Percentiles rank a stretch among this genome's conserved stretches.
Conservation (phyloP, 2,329 filamentous ascomycete species). For the Beauveria caledonica region DNA sequence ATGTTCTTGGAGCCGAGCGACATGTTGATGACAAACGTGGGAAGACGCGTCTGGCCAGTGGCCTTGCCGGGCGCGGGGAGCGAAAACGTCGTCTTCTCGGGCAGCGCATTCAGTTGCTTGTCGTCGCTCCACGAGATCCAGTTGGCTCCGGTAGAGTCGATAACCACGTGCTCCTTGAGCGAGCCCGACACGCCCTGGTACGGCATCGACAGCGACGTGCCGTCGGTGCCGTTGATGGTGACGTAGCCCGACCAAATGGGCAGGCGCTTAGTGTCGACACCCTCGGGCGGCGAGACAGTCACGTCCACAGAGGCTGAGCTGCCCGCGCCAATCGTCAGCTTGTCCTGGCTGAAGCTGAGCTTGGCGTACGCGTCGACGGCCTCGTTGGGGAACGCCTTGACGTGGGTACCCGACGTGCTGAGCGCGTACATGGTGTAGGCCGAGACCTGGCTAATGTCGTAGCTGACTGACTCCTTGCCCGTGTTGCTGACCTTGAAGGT, state of each 20-base stretch:
- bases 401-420: conserved; percentile 23
- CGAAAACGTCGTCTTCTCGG: conserved; percentile 30
- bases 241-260: conserved; percentile 38
- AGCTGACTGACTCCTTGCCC: conserved; percentile 39
- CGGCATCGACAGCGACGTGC: conserved; percentile 28
- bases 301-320: conserved; percentile 40
- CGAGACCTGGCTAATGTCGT: conserved; percentile 41
- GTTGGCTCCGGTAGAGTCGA: conserved; percentile 23
- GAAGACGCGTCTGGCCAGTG: conserved; percentile 25
- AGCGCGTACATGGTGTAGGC: conserved; percentile 47
- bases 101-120: conserved; percentile 17
- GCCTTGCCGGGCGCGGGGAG: conserved; percentile 33
- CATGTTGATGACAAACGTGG: conserved; percentile 32
- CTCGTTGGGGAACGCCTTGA: conserved; percentile 38
- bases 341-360: conserved; percentile 32
- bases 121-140: conserved; percentile 30
- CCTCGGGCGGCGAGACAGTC: conserved; percentile 31
- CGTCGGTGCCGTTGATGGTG: conserved; percentile 29
- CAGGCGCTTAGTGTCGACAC: conserved; percentile 22
- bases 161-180: conserved; percentile 25
- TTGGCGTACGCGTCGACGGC: conserved; percentile 33
- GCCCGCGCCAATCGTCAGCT: conserved; percentile 35
- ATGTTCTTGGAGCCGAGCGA: conserved; percentile 38
- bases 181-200: conserved; percentile 30
- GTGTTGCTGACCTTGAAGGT: conserved; percentile 50